Base-by-base conservation (phyloP, 2,329 filamentous ascomycete genomes). In the Phyllosticta citribraziliensis region DNA sequence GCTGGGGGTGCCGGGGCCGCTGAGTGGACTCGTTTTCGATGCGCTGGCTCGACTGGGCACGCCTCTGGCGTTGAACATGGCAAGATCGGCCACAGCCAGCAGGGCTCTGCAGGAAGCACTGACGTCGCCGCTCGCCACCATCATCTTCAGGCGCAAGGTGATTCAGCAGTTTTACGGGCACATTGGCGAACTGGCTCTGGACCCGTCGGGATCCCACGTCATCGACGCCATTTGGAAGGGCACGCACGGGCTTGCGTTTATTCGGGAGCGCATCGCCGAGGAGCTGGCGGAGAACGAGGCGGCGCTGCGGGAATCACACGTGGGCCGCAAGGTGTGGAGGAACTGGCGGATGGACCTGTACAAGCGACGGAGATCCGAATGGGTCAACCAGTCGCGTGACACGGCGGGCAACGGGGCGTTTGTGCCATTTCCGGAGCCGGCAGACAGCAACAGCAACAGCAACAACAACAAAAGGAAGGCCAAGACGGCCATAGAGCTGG, bases 281-380 rank as follows among this genome's bases (percentile, higher is more conserved):
- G 83, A 88, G 65, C 76, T 90, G 10, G 75, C 79, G 0, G 76
- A 80, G 59, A 79, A 83, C 61, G 87, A 89, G 69, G 71, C 76
- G n/a, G 67, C 74, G 0, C 72, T 89, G 19, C 80, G 86, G n/a
- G 84, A 88, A 62, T 85, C 82, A 1, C 82, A 80, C 40, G 79
- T 84, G 22, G 87, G 87, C 1, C 77, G 86, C 35, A 84, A 84
- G 2, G 86, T 89, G 11, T 89, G 86, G 86, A 80, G 84, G 65
- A 89, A 89, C 68, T 90, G 87, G 87, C 81, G 79, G 40, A 86
- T 89, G 82, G 87, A 90, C 72, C 73, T 87, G 5, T 89, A 86
- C 72, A 87, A 85, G 69, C 77, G 85, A 27, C 76, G 80, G 58
- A 76, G 83, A 51, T 77, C 75, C 5, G 85, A 88, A 61, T 90